Percentiles rank a stretch among this genome's conserved stretches.
Conservation (phyloP, 495 filamentous ascomycete species). For the Penicillium odoratum region DNA sequence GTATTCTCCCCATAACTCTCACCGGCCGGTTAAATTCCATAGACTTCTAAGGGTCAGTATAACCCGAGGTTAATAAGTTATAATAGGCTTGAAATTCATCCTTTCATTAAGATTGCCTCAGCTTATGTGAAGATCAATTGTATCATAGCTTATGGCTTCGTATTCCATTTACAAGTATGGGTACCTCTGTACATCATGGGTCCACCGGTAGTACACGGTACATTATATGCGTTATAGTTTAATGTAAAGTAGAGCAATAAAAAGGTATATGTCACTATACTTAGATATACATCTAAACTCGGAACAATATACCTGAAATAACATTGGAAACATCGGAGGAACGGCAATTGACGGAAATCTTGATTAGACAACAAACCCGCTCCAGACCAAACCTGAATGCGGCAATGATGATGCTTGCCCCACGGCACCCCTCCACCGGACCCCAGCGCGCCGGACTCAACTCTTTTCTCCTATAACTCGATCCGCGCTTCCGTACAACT, state of each 20-base stretch:
- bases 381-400: conserved; percentile 24
- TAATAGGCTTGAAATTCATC: neutral
- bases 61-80: neutral
- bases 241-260: neutral
- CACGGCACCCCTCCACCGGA: conserved; percentile 40
- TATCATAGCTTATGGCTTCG: neutral
- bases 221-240: neutral
- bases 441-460: conserved; percentile 44
- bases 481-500: conserved; percentile 13
- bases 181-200: neutral
- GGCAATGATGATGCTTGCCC: conserved; percentile 36
- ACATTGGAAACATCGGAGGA: neutral
- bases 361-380: conserved; percentile 10
- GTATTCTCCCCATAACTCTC: neutral
- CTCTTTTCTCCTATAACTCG: conserved; percentile 21
- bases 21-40: conserved; percentile 1
- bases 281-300: neutral
- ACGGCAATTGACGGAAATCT: conserved; percentile 3
- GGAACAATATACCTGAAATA: neutral
- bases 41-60: neutral
- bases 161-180: neutral
- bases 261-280: neutral
- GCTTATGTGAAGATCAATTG: too few relatives aligned
- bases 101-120: too few relatives aligned
- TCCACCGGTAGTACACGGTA: neutral